These are phyloP conservation scores for Massospora cicadina DNA, from an alignment of 371 early-diverging fungal genomes.

Conservation along the genomic window DNA sequence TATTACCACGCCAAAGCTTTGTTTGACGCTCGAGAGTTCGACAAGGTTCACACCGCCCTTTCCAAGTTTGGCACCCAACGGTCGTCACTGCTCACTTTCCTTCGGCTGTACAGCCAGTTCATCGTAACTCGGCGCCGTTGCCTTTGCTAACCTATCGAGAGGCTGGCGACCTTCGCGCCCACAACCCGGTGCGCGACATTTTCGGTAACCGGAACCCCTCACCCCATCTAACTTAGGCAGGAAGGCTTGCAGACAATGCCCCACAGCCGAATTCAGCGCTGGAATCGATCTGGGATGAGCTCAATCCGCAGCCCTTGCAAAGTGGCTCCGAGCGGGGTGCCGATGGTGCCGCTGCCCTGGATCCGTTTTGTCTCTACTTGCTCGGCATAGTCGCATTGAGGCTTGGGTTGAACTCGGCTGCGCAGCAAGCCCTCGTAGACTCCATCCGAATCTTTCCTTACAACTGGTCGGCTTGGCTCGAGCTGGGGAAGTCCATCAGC, in stretches of 20 bases:
- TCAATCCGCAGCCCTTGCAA: not conserved
- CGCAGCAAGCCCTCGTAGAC: slow-evolving; percentile 33
- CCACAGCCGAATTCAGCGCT: not conserved
- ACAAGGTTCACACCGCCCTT: not conserved
- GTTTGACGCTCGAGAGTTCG: not conserved
- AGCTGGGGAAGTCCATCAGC: slow-evolving; percentile 34
- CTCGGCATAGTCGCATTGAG: slow-evolving; percentile 33
- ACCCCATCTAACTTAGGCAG: slow-evolving; percentile 10
- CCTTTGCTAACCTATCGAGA: not conserved
- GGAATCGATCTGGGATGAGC: not conserved
- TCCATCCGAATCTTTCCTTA: slow-evolving; percentile 51
- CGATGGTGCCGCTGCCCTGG: not conserved
- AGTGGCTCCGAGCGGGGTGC: too few species aligned
- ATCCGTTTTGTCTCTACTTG: slow-evolving; percentile 14
- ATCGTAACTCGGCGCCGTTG: not conserved
- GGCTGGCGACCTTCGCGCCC: not conserved
- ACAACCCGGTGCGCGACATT: slow-evolving; percentile 5
- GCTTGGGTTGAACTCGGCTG: slow-evolving; percentile 24
- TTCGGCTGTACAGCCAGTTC: not conserved
- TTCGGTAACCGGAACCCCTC: not conserved
- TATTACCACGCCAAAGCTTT: not conserved
- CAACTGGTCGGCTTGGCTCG: slow-evolving; percentile 89
- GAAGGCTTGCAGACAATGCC: not conserved
- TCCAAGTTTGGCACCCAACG: not conserved
- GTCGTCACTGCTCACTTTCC: not conserved